Percentiles rank a stretch among this genome's conserved stretches.
These are phyloP conservation scores for Cairneyella variabilis DNA, from an alignment of 495 filamentous ascomycete genomes.

Conservation along the genomic window DNA sequence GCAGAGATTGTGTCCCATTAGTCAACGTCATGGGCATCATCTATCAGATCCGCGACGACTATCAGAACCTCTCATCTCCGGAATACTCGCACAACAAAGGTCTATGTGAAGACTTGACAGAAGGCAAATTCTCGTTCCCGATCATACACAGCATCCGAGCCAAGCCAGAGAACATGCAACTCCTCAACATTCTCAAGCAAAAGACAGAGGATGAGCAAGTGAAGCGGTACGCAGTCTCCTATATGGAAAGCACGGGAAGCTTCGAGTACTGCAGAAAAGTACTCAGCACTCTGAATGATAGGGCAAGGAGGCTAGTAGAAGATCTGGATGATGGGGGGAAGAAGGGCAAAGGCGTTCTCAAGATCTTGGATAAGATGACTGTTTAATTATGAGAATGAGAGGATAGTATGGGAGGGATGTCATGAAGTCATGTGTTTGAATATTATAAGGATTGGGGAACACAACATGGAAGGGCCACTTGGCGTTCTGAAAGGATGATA, in stretches of 20 bases:
- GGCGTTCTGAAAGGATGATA: no score
- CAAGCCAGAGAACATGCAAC: constrained; percentile 71
- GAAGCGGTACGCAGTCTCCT: constrained; percentile 85
- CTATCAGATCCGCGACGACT: constrained; percentile 97
- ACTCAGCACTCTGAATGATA: constrained; percentile 58
- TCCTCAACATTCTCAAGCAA: constrained; percentile 90
- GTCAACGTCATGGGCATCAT: constrained; percentile 89
- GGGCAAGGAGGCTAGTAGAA: constrained; percentile 64
- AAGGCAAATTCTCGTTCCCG: constrained; percentile 97
- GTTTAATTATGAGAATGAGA: constrained; percentile 8
- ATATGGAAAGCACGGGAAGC: constrained; percentile 85
- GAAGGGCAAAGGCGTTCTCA: constrained; percentile 40
- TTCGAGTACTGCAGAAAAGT: constrained; percentile 82
- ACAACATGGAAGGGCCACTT: no score
- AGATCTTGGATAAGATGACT: constrained; percentile 42
- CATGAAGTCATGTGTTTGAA: no score
- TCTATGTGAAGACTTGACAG: constrained; percentile 92
- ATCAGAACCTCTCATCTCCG: constrained; percentile 73
- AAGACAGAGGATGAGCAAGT: constrained; percentile 82
- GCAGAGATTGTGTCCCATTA: constrained; percentile 72
- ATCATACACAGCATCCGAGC: constrained; percentile 92
- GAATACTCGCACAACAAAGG: constrained; percentile 88
- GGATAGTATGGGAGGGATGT: no score
- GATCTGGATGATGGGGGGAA: constrained; percentile 55
- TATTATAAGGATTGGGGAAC: no score